Evolutionary conservation across 352 stramenopile species (phyloP).

Genomic region (Achlya hypogyna): DNA sequence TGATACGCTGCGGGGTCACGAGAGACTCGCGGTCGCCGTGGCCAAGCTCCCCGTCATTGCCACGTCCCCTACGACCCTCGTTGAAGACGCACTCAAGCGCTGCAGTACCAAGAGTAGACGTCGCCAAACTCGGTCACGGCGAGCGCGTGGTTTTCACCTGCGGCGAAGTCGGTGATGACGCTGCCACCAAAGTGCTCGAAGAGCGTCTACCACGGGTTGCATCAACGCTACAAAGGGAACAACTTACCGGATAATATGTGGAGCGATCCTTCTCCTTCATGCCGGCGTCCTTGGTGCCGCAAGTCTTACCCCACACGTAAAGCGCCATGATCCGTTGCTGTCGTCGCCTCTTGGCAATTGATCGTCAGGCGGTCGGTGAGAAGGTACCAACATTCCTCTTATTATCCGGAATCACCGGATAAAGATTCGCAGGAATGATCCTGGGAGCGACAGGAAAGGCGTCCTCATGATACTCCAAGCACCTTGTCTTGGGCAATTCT

Average conservation of each 20-base stretch:
- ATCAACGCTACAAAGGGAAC: background rate
- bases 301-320: constrained; percentile 73
- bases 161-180: constrained; percentile 63
- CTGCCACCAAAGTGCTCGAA: constrained; percentile 44
- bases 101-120: constrained; percentile 54
- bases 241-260: constrained; percentile 10
- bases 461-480: no score
- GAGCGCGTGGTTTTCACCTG: constrained; percentile 61
- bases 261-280: constrained; percentile 52
- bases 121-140: constrained; percentile 75
- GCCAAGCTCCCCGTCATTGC: constrained; percentile 59
- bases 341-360: background rate
- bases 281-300: constrained; percentile 36
- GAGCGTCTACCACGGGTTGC: constrained; percentile 27
- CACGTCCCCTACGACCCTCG: constrained; percentile 33
- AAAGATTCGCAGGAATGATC: background rate
- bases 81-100: background rate
- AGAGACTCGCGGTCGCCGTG: constrained; percentile 32
- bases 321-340: constrained; percentile 40
- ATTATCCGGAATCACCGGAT: background rate
- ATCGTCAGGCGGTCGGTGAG: background rate
- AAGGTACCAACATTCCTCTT: background rate
- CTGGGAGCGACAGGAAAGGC: background rate
- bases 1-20: constrained; percentile 34
- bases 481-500: no score